These are phyloP conservation scores for Emergomyces africanus DNA, from an alignment of 2,329 filamentous ascomycete species.

Conservation along the genomic window DNA sequence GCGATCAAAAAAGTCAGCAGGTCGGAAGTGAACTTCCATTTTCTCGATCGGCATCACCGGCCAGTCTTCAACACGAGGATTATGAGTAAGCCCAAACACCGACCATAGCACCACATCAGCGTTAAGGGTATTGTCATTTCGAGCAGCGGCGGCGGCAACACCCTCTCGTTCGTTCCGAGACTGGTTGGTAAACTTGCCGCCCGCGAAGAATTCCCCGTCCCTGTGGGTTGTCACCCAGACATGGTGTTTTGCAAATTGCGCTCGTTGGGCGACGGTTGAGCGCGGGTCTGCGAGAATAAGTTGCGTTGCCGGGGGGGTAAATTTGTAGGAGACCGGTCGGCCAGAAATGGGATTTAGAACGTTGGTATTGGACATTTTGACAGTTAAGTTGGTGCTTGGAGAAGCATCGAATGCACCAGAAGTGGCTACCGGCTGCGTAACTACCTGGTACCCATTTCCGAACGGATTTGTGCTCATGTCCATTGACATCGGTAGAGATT, in stretches of 20 bases:
- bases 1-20: conserved; percentile 37
- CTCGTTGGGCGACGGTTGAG: conserved; percentile 33
- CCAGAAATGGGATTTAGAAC: conserved; percentile 32
- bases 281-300: conserved; percentile 35
- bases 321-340: conserved; percentile 37
- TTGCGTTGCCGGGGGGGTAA: conserved; percentile 35
- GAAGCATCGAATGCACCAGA: conserved; percentile 42
- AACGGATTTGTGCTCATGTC: conserved; percentile 45
- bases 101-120: conserved; percentile 40
- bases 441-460: conserved; percentile 48
- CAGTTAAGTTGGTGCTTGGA: conserved; percentile 31
- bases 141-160: conserved; percentile 31
- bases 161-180: conserved; percentile 32
- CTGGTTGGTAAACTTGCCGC: conserved; percentile 36
- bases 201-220: conserved; percentile 39
- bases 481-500: conserved; percentile 38
- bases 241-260: conserved; percentile 38
- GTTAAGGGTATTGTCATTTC: conserved; percentile 31
- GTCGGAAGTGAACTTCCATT: conserved; percentile 34
- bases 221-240: conserved; percentile 40
- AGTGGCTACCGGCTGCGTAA: conserved; percentile 35
- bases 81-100: conserved; percentile 40
- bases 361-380: conserved; percentile 38
- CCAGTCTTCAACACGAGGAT: conserved; percentile 40
- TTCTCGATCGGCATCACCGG: conserved; percentile 39